Evolutionary conservation across 371 early-diverging fungal genomes (phyloP).

Genomic region (Mucor ambiguus): DNA sequence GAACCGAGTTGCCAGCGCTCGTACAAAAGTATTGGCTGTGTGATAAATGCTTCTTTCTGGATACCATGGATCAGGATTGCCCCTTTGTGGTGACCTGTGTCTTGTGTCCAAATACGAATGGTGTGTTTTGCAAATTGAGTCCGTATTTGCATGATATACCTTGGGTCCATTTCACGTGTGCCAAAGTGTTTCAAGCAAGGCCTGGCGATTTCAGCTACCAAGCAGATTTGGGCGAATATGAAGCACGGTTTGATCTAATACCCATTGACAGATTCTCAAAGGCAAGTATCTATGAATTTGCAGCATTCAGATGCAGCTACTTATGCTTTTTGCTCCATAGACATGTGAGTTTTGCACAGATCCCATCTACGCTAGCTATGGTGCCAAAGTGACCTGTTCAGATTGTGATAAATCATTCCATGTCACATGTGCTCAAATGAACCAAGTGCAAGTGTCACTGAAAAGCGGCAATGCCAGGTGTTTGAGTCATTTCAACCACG

Average conservation of each 20-base stretch:
- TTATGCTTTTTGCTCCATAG: neutral
- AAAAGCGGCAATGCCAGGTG: neutral
- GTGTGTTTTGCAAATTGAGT: slow-evolving; percentile 50
- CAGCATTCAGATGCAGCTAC: too few relatives aligned
- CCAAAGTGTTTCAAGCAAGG: slow-evolving; percentile 16
- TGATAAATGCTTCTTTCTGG: neutral
- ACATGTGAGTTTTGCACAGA: slow-evolving; percentile 42
- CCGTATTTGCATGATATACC: slow-evolving; percentile 28
- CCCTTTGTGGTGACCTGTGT: slow-evolving; percentile 30
- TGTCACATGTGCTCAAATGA: slow-evolving; percentile 53
- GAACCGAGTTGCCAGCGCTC: neutral
- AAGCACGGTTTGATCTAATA: neutral
- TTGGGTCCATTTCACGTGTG: slow-evolving; percentile 55
- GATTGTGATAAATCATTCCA: slow-evolving; percentile 54
- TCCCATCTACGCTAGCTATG: slow-evolving; percentile 35
- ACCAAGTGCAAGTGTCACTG: slow-evolving; percentile 12
- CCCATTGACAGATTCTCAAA: neutral
- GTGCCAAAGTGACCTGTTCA: slow-evolving; percentile 52
- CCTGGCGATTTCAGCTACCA: slow-evolving; percentile 28
- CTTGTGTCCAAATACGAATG: slow-evolving; percentile 52
- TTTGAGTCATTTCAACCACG: neutral
- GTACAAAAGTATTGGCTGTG: neutral
- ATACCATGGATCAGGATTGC: neutral
- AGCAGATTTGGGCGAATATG: neutral
- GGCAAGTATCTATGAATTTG: too few relatives aligned